Conservation (phyloP, 2,329 filamentous ascomycete species). For the Aspergillus aculeatinus region DNA sequence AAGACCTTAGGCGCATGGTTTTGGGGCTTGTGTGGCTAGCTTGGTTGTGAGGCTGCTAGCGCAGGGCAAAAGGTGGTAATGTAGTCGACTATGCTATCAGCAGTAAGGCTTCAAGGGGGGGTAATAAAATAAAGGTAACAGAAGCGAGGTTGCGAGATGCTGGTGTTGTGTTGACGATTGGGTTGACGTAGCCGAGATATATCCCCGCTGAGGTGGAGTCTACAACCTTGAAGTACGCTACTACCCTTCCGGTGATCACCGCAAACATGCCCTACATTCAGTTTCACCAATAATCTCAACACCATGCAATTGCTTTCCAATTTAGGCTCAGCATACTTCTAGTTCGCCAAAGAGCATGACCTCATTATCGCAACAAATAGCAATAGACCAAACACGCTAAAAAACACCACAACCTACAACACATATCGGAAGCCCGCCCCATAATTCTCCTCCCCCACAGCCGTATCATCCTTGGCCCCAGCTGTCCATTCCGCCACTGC, state of each 20-base stretch:
- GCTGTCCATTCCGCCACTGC: constrained; percentile 21
- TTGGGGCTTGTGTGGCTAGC: background rate
- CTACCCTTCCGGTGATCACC: no score
- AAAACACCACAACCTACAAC: constrained; percentile 22
- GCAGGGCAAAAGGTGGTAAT: background rate
- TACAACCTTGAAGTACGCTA: no score
- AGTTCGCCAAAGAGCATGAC: background rate
- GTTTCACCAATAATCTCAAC: no score
- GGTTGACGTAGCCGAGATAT: no score
- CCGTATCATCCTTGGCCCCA: constrained; percentile 9
- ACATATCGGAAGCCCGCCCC: constrained; percentile 40
- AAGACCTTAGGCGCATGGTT: background rate
- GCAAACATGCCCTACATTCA: no score
- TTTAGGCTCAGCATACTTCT: background rate
- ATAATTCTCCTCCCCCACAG: constrained; percentile 42
- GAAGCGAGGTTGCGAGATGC: no score
- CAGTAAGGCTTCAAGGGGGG: background rate
- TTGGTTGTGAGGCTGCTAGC: background rate
- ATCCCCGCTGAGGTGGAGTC: no score
- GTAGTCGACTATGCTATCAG: background rate
- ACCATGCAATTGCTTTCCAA: no score
- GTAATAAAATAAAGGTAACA: no score
- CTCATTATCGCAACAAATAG: background rate
- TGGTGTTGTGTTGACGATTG: no score
- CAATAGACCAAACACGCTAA: background rate